Percentiles rank a stretch among this genome's conserved stretches.
phyloP scores from a whole-genome alignment of 2,329 filamentous ascomycete species.

The Dichotomopilus funicola region DNA sequence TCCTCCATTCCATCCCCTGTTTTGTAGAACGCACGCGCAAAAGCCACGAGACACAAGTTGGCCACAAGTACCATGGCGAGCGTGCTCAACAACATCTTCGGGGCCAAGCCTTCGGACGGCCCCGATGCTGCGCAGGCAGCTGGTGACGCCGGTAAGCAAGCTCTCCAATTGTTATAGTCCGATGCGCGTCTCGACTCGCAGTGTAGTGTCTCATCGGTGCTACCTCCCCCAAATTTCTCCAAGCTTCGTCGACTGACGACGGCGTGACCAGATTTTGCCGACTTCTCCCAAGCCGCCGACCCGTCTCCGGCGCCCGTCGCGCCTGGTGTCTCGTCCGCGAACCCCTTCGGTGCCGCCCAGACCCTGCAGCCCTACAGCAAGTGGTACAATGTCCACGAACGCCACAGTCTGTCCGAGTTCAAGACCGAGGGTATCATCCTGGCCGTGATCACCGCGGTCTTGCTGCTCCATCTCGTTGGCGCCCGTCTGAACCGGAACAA shows the following conservation, averaged over 20 bases:
- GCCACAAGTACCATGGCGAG: slow-evolving; percentile 41
- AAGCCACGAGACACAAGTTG: neutral
- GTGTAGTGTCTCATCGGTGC: too few species aligned
- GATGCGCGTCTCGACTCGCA: too few species aligned
- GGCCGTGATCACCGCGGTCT: slow-evolving; percentile 63
- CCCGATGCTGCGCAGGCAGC: slow-evolving; percentile 41
- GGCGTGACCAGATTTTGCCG: slow-evolving; percentile 77
- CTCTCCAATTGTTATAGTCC: too few species aligned
- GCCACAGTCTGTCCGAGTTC: slow-evolving; percentile 77
- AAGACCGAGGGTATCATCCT: slow-evolving; percentile 79
- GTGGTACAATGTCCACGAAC: slow-evolving; percentile 97
- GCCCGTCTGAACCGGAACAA: slow-evolving; percentile 71
- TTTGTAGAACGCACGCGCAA: neutral
- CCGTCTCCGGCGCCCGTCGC: slow-evolving; percentile 49
- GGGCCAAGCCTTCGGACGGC: slow-evolving; percentile 54
- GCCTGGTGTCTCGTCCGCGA: slow-evolving; percentile 27
- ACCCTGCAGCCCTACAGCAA: slow-evolving; percentile 68
- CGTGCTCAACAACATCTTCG: slow-evolving; percentile 62
- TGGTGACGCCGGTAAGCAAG: slow-evolving; percentile 57
- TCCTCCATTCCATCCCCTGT: neutral
- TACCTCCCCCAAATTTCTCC: neutral
- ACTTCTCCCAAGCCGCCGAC: slow-evolving; percentile 76
- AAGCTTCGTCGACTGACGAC: neutral
- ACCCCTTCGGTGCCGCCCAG: slow-evolving; percentile 40
- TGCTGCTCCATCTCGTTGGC: slow-evolving; percentile 76